Evolutionary conservation across 1,139 yeast species (phyloP), one percentile per base, ranked within the genome.

Genomic region (Sugiyamaella novakii): DNA sequence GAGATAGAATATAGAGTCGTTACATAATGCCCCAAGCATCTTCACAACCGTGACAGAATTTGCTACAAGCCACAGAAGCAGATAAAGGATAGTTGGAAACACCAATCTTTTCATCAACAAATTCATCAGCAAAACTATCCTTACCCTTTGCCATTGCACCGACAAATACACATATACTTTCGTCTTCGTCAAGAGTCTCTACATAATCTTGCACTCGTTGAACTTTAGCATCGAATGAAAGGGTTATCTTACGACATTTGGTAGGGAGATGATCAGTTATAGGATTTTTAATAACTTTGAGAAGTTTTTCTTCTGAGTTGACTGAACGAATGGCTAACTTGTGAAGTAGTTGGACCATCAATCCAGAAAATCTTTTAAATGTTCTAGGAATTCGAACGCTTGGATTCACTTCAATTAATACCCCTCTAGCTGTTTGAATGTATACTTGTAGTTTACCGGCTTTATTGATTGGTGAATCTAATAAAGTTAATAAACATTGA

Each of bases 71-170:
- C 51, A 94, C 98, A 15, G 98, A 88, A 3, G 98, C 98, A 51
- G 96, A 87, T 57, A 92, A 78, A 46, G 98, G 96, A 68, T 91
- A 92, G 64, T 91, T 89, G 28, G 97, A 88, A 54, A 92, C 84
- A 61, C 97, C 97, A 56, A 92, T 86, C 66, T 92, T 92, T 69
- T 92, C 98, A 68, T 92, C 98, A 40, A 91, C 96, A 65, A 69
- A 91, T 69, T 91, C 98, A 68, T 92, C 98, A 30, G 98, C 98
- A 70, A 92, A 92, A 60, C 82, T 89, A 70, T 92, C 98, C 66
- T 86, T 86, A 64, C 98, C 98, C 70, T 97, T 83, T 22, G 98
- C 98, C 97, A 92, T 92, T 46, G 98, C 96, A 65, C 98, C 98
- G 43, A 92, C 97, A 69, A 92, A 92, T 24, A 92, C 97, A 76